Evolutionary conservation across 2,329 filamentous ascomycete genomes (phyloP), one percentile per base, ranked within the genome.

Genomic region (Fusarium concolor): DNA sequence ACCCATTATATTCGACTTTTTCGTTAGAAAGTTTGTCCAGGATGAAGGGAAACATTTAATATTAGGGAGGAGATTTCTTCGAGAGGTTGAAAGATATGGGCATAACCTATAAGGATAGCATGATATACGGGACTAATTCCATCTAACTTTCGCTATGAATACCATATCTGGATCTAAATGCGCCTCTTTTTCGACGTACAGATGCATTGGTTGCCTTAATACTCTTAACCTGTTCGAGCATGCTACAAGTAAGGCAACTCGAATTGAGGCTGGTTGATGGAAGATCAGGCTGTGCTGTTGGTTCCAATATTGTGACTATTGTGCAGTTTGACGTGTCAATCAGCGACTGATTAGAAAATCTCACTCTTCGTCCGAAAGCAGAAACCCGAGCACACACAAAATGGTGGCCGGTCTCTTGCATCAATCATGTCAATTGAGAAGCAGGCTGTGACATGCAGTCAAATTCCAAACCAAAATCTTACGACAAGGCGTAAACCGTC

Each of bases 291-390:
- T 49, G 39, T 62, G 60, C 26, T 44, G 43, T 62, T 24, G 22
- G 6, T 24, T 62, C 22, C 4, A 24, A 24, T 24, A 6, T 6
- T 24, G 22, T 2, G 22, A 24, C 6, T 14, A 29, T 44, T 14
- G 24, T 62, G 49, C 37, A 62, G 60, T 20, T 33, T 1, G 43
- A 62, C 60, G 49, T 63, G 57, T 63, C 49, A 62, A 10, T 20
- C 22, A 12, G 14, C 56, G 43, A 44, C 17, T 44, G 43, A 44
- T 24, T 0, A 29, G 18, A 6, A 12, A 17, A 26, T 28, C 51
- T 26, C 28, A 38, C 3, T n/a, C 14, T 29, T 1, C 22, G 35
- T 10, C 58, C 50, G 0, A 26, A 62, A 56, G 2, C 0, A 56
- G 58, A 35, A 42, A 44, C 5, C 44, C 58, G 38, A 63, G 38